A percentile compares a stretch with the other conserved stretches of the same genome.
Evolutionary conservation across 2,329 filamentous ascomycete species (phyloP).

Genomic region (Talaromyces sp.): DNA sequence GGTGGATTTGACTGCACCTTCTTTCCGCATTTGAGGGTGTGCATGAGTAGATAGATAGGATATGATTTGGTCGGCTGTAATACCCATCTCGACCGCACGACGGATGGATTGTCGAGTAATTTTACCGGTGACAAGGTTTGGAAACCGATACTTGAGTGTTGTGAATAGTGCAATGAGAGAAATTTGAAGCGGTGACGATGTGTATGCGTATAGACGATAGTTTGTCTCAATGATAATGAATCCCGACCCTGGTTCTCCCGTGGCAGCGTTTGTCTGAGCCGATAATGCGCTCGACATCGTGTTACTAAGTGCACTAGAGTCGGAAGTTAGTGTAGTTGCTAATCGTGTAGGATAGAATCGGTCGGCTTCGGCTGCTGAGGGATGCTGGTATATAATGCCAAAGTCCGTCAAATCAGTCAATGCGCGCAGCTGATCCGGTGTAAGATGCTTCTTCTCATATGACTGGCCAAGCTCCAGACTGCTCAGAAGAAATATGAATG

Average conservation of each 20-base stretch:
- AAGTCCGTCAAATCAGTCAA: conserved; percentile 88
- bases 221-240: conserved; percentile 98
- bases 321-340: conserved; percentile 83
- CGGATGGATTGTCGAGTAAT: conserved; percentile 85
- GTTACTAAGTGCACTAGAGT: conserved; percentile 66
- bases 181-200: conserved; percentile 87
- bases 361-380: conserved; percentile 35
- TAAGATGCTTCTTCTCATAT: conserved; percentile 81
- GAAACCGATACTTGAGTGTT: conserved; percentile 82
- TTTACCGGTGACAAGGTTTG: conserved; percentile 88
- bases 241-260: conserved; percentile 45
- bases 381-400: conserved; percentile 72
- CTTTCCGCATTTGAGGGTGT: conserved; percentile 84
- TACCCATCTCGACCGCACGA: conserved; percentile 79
- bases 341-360: conserved; percentile 85
- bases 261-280: conserved; percentile 29
- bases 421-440: conserved; percentile 77
- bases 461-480: conserved; percentile 86
- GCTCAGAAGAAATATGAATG: conserved; percentile 92
- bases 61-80: conserved; percentile 93
- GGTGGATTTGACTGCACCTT: conserved; percentile 35
- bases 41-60: conserved; percentile 87
- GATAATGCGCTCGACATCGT: conserved; percentile 62
- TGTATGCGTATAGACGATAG: conserved; percentile 96
- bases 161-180: conserved; percentile 88